phyloP scores from a whole-genome alignment of 2,329 filamentous ascomycete genomes.

The Graphiopsis chlorocephala region DNA sequence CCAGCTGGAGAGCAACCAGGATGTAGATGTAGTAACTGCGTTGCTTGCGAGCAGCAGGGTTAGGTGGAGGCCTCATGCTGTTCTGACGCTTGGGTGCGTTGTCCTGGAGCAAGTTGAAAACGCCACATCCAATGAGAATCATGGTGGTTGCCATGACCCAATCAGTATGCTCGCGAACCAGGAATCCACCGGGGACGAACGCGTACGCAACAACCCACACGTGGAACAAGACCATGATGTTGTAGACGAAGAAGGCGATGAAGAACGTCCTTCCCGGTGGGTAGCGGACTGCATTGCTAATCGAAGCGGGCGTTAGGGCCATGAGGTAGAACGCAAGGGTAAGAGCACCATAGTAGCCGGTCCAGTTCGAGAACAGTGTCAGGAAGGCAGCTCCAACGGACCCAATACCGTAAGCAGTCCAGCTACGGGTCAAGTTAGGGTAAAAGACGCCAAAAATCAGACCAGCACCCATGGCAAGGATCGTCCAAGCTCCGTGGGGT shows the following conservation, averaged over 20 bases:
- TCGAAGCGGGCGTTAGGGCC: slow-evolving; percentile 72
- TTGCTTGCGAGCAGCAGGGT: slow-evolving; percentile 50
- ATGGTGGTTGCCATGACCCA: slow-evolving; percentile 91
- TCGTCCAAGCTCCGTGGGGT: slow-evolving; percentile 84
- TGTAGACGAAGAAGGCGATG: slow-evolving; percentile 85
- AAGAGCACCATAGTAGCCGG: slow-evolving; percentile 82
- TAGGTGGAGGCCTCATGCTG: slow-evolving; percentile 37
- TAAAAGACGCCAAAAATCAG: slow-evolving; percentile 72
- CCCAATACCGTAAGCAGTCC: slow-evolving; percentile 76
- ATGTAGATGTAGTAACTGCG: slow-evolving; percentile 69
- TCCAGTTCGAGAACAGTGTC: slow-evolving; percentile 77
- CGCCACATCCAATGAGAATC: slow-evolving; percentile 76
- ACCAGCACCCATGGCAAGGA: slow-evolving; percentile 82
- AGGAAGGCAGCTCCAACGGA: slow-evolving; percentile 74
- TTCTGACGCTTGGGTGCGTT: slow-evolving; percentile 42
- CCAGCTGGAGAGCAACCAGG: slow-evolving; percentile 71
- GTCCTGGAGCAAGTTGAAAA: slow-evolving; percentile 64
- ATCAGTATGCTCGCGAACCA: slow-evolving; percentile 91
- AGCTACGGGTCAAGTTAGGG: slow-evolving; percentile 69
- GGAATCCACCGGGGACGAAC: slow-evolving; percentile 89
- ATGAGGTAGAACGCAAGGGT: slow-evolving; percentile 74
- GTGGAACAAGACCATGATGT: slow-evolving; percentile 92
- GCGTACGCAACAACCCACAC: slow-evolving; percentile 98
- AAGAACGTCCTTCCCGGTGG: slow-evolving; percentile 80
- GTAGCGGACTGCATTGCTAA: slow-evolving; percentile 72